A percentile compares a stretch with the other conserved stretches of the same genome.
These are phyloP conservation scores for Aspergillus pseudoterreus DNA, from an alignment of 2,329 filamentous ascomycete species.

Conservation along the genomic window DNA sequence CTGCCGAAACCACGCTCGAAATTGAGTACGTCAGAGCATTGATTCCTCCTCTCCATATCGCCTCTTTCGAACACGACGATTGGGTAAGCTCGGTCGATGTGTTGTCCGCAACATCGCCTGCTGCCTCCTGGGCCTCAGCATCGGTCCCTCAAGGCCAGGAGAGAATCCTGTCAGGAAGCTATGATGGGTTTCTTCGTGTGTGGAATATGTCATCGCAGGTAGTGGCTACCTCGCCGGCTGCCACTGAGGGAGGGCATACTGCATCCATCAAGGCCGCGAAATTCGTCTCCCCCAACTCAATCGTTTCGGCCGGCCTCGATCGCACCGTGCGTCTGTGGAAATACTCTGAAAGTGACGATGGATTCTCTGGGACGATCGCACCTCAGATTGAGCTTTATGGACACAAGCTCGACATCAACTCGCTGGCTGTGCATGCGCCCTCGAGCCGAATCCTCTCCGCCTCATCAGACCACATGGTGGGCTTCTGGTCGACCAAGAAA, in stretches of 20 bases:
- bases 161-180: conserved; percentile 84
- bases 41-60: conserved; percentile 82
- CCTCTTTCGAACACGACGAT: conserved; percentile 94
- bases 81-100: conserved; percentile 91
- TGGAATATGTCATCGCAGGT: conserved; percentile 87
- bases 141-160: conserved; percentile 54
- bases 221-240: conserved; percentile 70
- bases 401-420: conserved; percentile 71
- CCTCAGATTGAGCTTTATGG: conserved; percentile 79
- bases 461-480: conserved; percentile 76
- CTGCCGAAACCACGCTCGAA: conserved; percentile 78
- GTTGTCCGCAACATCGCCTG: conserved; percentile 63
- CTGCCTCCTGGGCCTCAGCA: conserved; percentile 55
- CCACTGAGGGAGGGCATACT: conserved; percentile 67
- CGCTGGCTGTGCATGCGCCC: conserved; percentile 67
- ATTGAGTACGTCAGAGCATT: conserved; percentile 92
- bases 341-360: conserved; percentile 65
- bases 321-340: conserved; percentile 87
- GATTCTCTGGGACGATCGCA: conserved; percentile 60
- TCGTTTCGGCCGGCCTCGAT: conserved; percentile 81
- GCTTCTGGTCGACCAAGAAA: conserved; percentile 84
- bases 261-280: conserved; percentile 76
- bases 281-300: conserved; percentile 72
- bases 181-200: conserved; percentile 81
- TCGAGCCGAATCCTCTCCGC: conserved; percentile 79